These are phyloP conservation scores for Sarocladium kiliense DNA, from an alignment of 2,329 filamentous ascomycete species.

Conservation along the genomic window DNA sequence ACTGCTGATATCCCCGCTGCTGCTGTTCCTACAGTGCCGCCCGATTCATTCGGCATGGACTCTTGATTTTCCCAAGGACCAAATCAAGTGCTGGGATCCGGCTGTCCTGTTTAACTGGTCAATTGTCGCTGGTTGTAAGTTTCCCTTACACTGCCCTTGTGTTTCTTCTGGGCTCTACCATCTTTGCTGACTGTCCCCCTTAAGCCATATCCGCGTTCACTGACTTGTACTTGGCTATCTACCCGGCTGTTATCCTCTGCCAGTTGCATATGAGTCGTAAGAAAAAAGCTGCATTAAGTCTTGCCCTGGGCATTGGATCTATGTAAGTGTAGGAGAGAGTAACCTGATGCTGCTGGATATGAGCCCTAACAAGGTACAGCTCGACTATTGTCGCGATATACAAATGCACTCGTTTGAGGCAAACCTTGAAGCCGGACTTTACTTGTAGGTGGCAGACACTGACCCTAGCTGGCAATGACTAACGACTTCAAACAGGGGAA, in stretches of 20 bases:
- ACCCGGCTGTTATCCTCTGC: conserved; percentile 18
- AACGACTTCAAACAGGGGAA: conserved; percentile 22
- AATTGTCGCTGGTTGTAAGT: conserved; percentile 6
- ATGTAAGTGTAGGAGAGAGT: conserved; percentile 16
- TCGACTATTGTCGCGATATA: conserved; percentile 23
- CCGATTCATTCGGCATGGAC: conserved; percentile 19
- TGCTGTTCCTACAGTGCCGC: conserved; percentile 19
- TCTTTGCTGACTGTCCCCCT: conserved; percentile 3
- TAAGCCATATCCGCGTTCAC: conserved; percentile 18
- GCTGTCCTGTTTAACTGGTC: conserved; percentile 14
- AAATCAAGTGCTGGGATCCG: conserved; percentile 13
- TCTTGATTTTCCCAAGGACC: conserved; percentile 11
- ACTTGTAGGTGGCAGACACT: neutral
- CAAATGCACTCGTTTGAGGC: conserved; percentile 26
- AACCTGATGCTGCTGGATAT: neutral
- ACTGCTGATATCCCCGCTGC: conserved; percentile 15
- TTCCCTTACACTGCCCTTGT: neutral
- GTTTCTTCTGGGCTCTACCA: conserved; percentile 11
- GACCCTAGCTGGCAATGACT: conserved; percentile 15
- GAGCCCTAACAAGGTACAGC: conserved; percentile 11
- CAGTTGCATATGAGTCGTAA: conserved; percentile 16
- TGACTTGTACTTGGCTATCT: conserved; percentile 21
- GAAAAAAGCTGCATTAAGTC: conserved; percentile 19
- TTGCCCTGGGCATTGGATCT: conserved; percentile 21
- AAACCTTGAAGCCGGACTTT: neutral